phyloP scores from a whole-genome alignment of 208 protist species.

The Acanthamoeba sp. region DNA sequence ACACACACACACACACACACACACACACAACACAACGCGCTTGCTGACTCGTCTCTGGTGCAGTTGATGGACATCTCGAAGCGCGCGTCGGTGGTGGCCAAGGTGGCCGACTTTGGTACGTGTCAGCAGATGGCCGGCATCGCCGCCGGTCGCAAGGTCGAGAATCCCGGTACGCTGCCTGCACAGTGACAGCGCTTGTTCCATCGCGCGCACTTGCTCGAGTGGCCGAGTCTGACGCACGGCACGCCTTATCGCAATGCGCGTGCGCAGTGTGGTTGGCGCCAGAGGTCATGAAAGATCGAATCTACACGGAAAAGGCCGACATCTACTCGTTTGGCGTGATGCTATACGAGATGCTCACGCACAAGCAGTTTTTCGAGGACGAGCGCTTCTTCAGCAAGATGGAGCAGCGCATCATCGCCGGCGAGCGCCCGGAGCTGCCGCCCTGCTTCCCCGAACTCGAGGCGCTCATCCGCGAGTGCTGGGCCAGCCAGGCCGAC shows the following conservation, averaged over 20 bases:
- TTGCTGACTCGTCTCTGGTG: neutral
- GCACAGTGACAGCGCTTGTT: too few relatives aligned
- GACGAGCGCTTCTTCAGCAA: conserved; percentile 75
- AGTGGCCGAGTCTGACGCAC: neutral
- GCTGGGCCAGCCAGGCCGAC: conserved; percentile 70
- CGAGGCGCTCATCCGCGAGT: conserved; percentile 75
- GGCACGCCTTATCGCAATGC: neutral
- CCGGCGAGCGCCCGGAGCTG: conserved; percentile 78
- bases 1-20: neutral
- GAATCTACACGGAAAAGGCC: conserved; percentile 72
- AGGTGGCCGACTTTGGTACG: conserved; percentile 69
- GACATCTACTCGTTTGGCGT: conserved; percentile 71
- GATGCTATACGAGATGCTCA: conserved; percentile 65
- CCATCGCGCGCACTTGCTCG: neutral
- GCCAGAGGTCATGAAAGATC: conserved; percentile 72
- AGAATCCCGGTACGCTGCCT: conserved; percentile 73
- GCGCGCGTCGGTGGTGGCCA: conserved; percentile 61
- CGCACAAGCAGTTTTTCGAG: conserved; percentile 80
- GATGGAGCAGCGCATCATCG: conserved; percentile 79
- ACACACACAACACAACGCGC: neutral
- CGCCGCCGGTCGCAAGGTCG: conserved; percentile 34
- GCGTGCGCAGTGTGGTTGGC: conserved; percentile 58
- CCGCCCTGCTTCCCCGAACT: conserved; percentile 60
- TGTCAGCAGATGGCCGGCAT: conserved; percentile 32
- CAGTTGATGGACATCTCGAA: conserved; percentile 68